Evolutionary conservation across 1,284 basidiomycete species (phyloP).

Genomic region (Neonothopanus nambi): DNA sequence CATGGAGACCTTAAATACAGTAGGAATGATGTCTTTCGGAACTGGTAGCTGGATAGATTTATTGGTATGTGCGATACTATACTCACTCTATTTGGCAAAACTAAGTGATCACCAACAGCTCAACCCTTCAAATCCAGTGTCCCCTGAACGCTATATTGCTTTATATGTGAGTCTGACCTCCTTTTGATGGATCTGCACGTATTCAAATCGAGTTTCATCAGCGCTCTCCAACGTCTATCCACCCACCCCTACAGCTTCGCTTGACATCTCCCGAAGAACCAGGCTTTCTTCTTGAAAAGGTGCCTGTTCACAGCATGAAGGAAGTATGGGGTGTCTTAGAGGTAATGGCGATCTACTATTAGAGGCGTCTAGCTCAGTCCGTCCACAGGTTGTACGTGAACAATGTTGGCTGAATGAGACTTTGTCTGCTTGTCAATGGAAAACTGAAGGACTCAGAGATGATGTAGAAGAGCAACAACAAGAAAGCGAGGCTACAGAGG

Average conservation of each 20-base stretch:
- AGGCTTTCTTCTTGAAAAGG: slow-evolving; percentile 65
- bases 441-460: slow-evolving; percentile 44
- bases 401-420: slow-evolving; percentile 80
- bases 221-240: slow-evolving; percentile 60
- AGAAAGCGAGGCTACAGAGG: slow-evolving; percentile 43
- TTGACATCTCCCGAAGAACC: slow-evolving; percentile 67
- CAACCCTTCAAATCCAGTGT: slow-evolving; percentile 41
- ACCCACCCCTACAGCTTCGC: slow-evolving; percentile 69
- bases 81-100: slow-evolving; percentile 2
- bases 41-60: slow-evolving; percentile 70
- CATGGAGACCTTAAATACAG: slow-evolving; percentile 39
- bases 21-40: slow-evolving; percentile 53
- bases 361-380: neutral
- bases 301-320: slow-evolving; percentile 68
- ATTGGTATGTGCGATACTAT: slow-evolving; percentile 45
- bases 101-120: slow-evolving; percentile 34
- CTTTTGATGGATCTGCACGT: slow-evolving; percentile 2
- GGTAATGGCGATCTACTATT: slow-evolving; percentile 35
- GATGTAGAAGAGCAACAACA: slow-evolving; percentile 29
- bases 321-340: slow-evolving; percentile 74
- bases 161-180: slow-evolving; percentile 38
- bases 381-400: slow-evolving; percentile 63
- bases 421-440: slow-evolving; percentile 58
- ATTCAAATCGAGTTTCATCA: slow-evolving; percentile 25
- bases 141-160: slow-evolving; percentile 51